Evolutionary conservation across 306 rosid genomes (phyloP).

Genomic region (Psophocarpus tetragonolobus): DNA sequence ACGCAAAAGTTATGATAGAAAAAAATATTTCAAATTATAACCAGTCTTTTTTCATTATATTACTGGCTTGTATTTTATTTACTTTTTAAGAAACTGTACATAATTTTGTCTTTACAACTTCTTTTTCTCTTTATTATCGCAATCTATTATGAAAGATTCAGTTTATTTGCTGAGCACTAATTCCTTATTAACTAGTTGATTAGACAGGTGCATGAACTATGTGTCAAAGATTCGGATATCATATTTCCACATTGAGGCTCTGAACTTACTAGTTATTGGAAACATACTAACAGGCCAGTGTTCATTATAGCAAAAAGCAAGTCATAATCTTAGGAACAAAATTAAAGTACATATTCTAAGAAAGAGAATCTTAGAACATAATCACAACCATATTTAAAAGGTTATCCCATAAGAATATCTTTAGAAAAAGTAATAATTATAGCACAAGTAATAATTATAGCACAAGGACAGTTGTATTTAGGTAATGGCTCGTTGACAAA

Average conservation of each 20-base stretch:
- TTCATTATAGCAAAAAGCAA: not conserved
- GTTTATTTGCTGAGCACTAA: not conserved
- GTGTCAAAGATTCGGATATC: not conserved
- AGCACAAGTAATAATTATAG: not conserved
- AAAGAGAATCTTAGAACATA: not conserved
- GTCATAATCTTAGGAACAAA: not conserved
- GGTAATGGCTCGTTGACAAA: not conserved
- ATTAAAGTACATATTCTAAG: not conserved
- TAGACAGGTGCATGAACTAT: not conserved
- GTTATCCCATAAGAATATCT: not conserved
- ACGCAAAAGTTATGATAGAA: not conserved
- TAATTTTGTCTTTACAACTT: not conserved
- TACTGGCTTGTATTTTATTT: not conserved
- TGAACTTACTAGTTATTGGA: not conserved
- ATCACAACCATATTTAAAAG: not conserved
- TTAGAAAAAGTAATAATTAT: not conserved
- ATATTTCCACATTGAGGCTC: not conserved
- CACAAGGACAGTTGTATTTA: not conserved
- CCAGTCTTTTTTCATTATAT: not conserved
- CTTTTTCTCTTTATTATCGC: not conserved
- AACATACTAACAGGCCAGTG: not conserved
- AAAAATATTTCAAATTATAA: not conserved
- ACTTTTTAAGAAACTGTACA: not conserved
- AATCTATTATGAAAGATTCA: not conserved
- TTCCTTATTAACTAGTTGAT: slow-evolving; percentile 20